Conservation (phyloP, 2,329 filamentous ascomycete species). For the Fusarium penzigii region DNA sequence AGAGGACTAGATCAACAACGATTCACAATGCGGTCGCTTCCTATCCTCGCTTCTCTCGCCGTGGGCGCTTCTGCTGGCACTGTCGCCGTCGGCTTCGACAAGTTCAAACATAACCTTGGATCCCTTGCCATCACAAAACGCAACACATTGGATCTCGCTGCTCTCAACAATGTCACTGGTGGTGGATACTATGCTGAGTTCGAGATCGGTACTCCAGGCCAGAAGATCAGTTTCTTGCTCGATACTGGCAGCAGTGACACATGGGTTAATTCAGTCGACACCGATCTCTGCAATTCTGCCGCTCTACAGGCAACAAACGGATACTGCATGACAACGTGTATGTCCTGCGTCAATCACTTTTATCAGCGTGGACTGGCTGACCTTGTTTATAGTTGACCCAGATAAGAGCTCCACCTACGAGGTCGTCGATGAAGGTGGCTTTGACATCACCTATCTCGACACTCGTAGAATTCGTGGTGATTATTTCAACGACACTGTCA, state of each 20-base stretch:
- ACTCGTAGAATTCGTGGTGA: conserved; percentile 54
- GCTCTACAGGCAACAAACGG: conserved; percentile 37
- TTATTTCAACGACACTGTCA: conserved; percentile 59
- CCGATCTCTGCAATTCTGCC: conserved; percentile 55
- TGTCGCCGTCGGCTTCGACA: conserved; percentile 23
- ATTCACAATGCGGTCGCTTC: conserved; percentile 17
- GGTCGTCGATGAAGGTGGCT: conserved; percentile 44
- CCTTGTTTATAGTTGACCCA: conserved; percentile 37
- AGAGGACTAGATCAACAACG: not conserved
- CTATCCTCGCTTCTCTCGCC: conserved; percentile 19
- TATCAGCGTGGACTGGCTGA: not conserved
- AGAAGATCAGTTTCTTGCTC: conserved; percentile 55
- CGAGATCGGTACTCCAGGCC: conserved; percentile 59
- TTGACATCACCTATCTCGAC: conserved; percentile 64
- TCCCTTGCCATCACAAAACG: conserved; percentile 24
- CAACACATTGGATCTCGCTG: conserved; percentile 36
- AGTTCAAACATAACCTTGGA: conserved; percentile 9
- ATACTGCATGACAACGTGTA: conserved; percentile 39
- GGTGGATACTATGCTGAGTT: conserved; percentile 60
- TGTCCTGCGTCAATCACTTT: conserved; percentile 14
- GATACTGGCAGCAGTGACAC: conserved; percentile 66
- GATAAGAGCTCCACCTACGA: conserved; percentile 50
- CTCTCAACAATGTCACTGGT: conserved; percentile 54
- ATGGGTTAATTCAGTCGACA: conserved; percentile 61
- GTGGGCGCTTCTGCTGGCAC: conserved; percentile 27